phyloP scores from a whole-genome alignment of 208 protist species.

The Trypanosoma conorhini region DNA sequence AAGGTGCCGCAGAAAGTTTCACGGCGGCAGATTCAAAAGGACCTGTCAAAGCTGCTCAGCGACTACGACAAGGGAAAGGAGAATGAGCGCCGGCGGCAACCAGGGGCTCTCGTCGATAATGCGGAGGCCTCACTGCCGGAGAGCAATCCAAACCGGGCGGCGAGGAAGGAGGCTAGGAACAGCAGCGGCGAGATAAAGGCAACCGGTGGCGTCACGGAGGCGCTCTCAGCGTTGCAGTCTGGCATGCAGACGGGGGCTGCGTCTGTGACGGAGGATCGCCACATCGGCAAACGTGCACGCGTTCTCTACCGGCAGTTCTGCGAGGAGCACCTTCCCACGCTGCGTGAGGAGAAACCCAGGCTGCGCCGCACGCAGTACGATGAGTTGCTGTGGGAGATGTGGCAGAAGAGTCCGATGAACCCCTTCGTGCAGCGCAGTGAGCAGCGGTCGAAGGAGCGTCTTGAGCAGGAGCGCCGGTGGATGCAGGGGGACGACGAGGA shows the following conservation, averaged over 20 bases:
- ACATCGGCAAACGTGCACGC: constrained; percentile 83
- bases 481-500: constrained; percentile 59
- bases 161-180: constrained; percentile 28
- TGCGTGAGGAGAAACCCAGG: constrained; percentile 77
- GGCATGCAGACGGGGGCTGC: neutral
- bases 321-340: constrained; percentile 51
- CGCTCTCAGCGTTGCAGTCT: constrained; percentile 42
- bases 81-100: constrained; percentile 28
- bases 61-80: constrained; percentile 78
- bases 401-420: constrained; percentile 79
- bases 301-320: constrained; percentile 86
- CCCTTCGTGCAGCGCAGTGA: constrained; percentile 88
- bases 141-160: constrained; percentile 53
- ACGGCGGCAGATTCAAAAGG: constrained; percentile 80
- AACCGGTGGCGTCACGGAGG: constrained; percentile 48
- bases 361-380: constrained; percentile 89
- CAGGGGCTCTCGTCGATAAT: constrained; percentile 27
- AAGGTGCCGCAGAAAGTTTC: constrained; percentile 77
- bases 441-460: constrained; percentile 46
- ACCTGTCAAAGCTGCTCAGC: constrained; percentile 80
- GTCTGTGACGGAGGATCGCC: constrained; percentile 58
- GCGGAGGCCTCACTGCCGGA: constrained; percentile 28
- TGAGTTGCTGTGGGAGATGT: constrained; percentile 88
- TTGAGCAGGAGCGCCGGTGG: constrained; percentile 79
- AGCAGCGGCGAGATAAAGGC: constrained; percentile 31